Evolutionary conservation across 306 rosid genomes (phyloP).

Genomic region (Parietaria judaica): DNA sequence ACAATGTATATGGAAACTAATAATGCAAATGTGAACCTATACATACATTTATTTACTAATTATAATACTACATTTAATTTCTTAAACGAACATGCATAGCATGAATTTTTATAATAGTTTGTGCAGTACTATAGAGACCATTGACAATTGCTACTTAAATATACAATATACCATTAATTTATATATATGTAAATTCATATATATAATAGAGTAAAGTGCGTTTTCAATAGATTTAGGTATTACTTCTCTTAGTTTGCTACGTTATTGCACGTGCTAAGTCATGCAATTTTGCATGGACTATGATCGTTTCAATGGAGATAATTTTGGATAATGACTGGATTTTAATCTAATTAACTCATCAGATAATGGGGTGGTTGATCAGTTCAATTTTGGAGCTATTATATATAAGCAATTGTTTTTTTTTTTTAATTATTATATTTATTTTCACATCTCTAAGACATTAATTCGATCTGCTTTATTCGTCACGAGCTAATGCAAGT

Average conservation of each 20-base stretch:
- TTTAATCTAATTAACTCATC: not conserved
- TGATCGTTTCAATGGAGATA: not conserved
- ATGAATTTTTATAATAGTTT: too few relatives aligned
- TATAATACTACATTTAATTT: too few relatives aligned
- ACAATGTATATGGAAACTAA: too few relatives aligned
- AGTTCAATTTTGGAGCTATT: not conserved
- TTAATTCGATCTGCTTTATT: not conserved
- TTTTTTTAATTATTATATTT: not conserved
- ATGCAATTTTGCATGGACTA: constrained; percentile 4
- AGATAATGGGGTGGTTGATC: constrained; percentile 3
- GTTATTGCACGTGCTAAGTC: constrained; percentile 2
- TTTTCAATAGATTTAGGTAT: too few relatives aligned
- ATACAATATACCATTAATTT: too few relatives aligned
- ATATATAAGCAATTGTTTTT: not conserved
- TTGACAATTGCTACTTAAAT: too few relatives aligned
- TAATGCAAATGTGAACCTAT: not conserved
- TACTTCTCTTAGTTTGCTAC: not conserved
- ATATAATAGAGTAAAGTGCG: too few relatives aligned
- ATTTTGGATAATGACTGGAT: not conserved
- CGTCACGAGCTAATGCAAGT: too few relatives aligned
- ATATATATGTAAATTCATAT: too few relatives aligned
- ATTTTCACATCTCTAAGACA: not conserved
- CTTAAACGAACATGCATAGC: too few relatives aligned
- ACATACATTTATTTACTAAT: not conserved
- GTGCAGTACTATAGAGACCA: too few relatives aligned